phyloP scores from a whole-genome alignment of 129 eudicot species.

The Pittosporum tobira region DNA sequence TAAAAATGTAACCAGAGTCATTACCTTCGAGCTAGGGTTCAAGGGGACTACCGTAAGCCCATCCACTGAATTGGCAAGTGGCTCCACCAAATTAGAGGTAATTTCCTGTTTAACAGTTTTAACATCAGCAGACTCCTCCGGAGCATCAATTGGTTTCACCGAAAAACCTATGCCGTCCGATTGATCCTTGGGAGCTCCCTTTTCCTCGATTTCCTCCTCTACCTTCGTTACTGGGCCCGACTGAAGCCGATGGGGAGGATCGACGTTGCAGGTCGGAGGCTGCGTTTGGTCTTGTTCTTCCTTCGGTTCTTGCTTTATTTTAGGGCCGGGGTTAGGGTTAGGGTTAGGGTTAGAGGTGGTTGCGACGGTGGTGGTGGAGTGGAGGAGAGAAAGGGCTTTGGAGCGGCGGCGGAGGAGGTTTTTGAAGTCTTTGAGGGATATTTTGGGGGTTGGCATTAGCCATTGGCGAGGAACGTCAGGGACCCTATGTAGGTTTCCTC shows the following conservation, averaged over 20 bases:
- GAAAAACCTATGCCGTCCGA: conserved; percentile 15
- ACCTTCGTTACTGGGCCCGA: conserved; percentile 7
- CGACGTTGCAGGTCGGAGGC: neutral
- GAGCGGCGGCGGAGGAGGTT: conserved; percentile 64
- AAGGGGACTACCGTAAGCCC: conserved; percentile 5
- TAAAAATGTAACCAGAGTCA: neutral
- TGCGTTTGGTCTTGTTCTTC: neutral
- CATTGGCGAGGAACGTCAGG: conserved; percentile 64
- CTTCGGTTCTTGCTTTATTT: neutral
- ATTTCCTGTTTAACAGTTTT: conserved; percentile 8
- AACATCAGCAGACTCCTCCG: conserved; percentile 14
- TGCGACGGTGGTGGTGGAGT: conserved; percentile 21
- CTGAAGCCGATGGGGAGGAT: neutral
- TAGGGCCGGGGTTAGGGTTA: neutral
- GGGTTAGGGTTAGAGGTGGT: conserved; percentile 37
- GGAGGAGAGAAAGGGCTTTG: conserved; percentile 67
- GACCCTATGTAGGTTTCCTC: conserved; percentile 74
- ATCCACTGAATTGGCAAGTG: conserved; percentile 4
- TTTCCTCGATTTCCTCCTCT: neutral
- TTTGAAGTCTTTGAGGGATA: conserved; percentile 58
- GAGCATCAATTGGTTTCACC: conserved; percentile 16
- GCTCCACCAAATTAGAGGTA: conserved; percentile 2
- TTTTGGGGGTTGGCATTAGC: conserved; percentile 50
- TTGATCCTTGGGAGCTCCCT: conserved; percentile 7
- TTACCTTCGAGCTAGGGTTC: conserved; percentile 22